A percentile compares a stretch with the other conserved stretches of the same genome.
phyloP scores from a whole-genome alignment of 352 stramenopile species.

The Peronospora belbahrii region DNA sequence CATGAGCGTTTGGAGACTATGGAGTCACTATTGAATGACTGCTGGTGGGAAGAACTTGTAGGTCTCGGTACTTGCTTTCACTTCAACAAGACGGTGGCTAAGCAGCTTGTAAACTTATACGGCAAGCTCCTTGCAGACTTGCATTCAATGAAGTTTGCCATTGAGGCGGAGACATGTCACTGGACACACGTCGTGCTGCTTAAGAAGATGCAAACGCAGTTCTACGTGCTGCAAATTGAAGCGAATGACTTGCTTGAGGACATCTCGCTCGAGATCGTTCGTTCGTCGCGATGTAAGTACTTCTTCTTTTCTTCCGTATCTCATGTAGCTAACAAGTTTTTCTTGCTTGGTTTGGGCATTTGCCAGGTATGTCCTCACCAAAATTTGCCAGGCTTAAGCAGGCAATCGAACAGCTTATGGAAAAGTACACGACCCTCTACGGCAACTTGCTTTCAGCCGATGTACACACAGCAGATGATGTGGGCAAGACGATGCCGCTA shows the following conservation, averaged over 20 bases:
- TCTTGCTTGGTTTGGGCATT: not conserved
- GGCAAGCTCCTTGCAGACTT: slow-evolving; percentile 46
- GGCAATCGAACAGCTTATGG: slow-evolving; percentile 41
- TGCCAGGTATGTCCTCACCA: slow-evolving; percentile 29
- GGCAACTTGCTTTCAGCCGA: slow-evolving; percentile 34
- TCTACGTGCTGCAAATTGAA: slow-evolving; percentile 63
- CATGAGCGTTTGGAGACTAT: slow-evolving; percentile 38
- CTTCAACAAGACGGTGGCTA: slow-evolving; percentile 68
- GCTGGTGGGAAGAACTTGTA: slow-evolving; percentile 74
- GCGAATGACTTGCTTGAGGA: slow-evolving; percentile 62
- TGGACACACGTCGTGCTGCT: slow-evolving; percentile 54
- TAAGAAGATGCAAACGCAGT: slow-evolving; percentile 49
- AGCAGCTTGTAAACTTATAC: slow-evolving; percentile 66
- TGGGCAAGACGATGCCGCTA: slow-evolving; percentile 60
- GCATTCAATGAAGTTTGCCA: slow-evolving; percentile 66
- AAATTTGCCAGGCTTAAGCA: slow-evolving; percentile 48
- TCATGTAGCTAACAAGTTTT: slow-evolving; percentile 1
- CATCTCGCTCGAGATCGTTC: slow-evolving; percentile 36
- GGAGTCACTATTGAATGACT: slow-evolving; percentile 45
- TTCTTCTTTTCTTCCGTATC: not conserved
- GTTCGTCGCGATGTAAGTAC: slow-evolving; percentile 22
- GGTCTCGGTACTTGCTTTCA: slow-evolving; percentile 38
- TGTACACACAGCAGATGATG: slow-evolving; percentile 38
- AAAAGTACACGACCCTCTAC: slow-evolving; percentile 53
- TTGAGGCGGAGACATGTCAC: slow-evolving; percentile 55